Evolutionary conservation across 306 rosid genomes (phyloP), one percentile per base, ranked within the genome.

Genomic region (Coriaria nepalensis): DNA sequence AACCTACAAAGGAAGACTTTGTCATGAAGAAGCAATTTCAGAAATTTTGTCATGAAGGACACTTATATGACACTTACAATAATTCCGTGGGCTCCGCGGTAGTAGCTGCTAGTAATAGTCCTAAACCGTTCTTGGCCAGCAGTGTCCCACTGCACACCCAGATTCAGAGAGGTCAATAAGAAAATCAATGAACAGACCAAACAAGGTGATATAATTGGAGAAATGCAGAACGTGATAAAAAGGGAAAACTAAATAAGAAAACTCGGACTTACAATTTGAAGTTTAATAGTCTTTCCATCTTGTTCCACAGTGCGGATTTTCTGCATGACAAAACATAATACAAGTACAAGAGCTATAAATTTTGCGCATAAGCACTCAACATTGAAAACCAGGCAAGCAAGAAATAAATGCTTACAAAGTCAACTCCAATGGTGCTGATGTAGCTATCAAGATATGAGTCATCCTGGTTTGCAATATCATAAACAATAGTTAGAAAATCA

Each of bases 361-460:
- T 52, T 40, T 38, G 5, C 41, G 64, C 29, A 12, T 43, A 59
- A 40, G 11, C 6, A 65, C 59, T 40, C 41, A 37, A 6, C 1
- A 33, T 35, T 34, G 33, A 43, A 62, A 29, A 48, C 32, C 57
- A 39, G 53, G 33, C 6, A 9, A 53, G 15, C 4, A 35, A 33
- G 9, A 55, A 33, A 54, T 6, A 7, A 66, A 67, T 46, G 63
- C 98, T 82, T 75, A 92, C 98, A 72, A 92, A 92, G 72, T 92
- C 98, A 61, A 92, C 98, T 50, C 98, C 98, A 47, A 92, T 92
- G 49, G 98, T 92, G 79, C 98, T 92, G 73, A 92, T 92, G 72
- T 92, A 92, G 93, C 98, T 92, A 64, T 92, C 98, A 73, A 92
- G 75, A 72, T 92, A 92, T 9, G 98, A 92, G 73, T 92, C 96